Evolutionary conservation across 2,329 filamentous ascomycete species (phyloP), one percentile per base, ranked within the genome.

Genomic region (Clathrospora elynae): DNA sequence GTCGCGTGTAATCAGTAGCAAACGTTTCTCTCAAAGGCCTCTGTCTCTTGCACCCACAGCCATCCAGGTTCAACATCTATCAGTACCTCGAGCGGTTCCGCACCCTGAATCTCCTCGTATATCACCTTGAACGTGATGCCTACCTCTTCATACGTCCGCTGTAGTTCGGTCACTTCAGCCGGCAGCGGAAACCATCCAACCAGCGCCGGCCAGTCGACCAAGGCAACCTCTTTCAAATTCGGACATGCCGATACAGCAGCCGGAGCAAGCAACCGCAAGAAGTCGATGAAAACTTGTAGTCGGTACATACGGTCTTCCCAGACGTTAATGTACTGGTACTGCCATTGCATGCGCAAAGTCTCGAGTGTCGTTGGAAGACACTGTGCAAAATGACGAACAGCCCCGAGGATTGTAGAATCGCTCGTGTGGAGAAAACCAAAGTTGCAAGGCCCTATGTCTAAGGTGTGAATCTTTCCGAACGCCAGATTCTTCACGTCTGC

Each of bases 381-480:
- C 2, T 16, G 7, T 9, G 34, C 25, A 16, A 41, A 30, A 11
- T 17, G 12, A 6, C 9, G 18, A 18, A 22, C 8, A 9, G 6
- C 17, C 12, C 26, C 13, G 24, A 19, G 14, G 35, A 23, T n/a
- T n/a, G n/a, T n/a, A n/a, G n/a, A n/a, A n/a, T n/a, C n/a, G n/a
- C n/a, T n/a, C n/a, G n/a, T n/a, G n/a, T n/a, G n/a, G n/a, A n/a
- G n/a, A n/a, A n/a, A n/a, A n/a, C n/a, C n/a, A n/a, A n/a, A n/a
- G n/a, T 24, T 30, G 20, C 42, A 46, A 18, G 42, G 42, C 12
- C 42, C 36, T 3, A 46, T 35, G n/a, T 46, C 26, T 13, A 46
- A 18, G 8, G 22, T 41, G 12, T 24, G 36, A 18, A 46, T 19
- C 11, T 12, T 32, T 5, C 17, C 24, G 6, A 35, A 17, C 11